Percentiles rank a stretch among this genome's conserved stretches.
Evolutionary conservation across 441 rosid species (phyloP).

Genomic region (Euphorbia neoarborescens): DNA sequence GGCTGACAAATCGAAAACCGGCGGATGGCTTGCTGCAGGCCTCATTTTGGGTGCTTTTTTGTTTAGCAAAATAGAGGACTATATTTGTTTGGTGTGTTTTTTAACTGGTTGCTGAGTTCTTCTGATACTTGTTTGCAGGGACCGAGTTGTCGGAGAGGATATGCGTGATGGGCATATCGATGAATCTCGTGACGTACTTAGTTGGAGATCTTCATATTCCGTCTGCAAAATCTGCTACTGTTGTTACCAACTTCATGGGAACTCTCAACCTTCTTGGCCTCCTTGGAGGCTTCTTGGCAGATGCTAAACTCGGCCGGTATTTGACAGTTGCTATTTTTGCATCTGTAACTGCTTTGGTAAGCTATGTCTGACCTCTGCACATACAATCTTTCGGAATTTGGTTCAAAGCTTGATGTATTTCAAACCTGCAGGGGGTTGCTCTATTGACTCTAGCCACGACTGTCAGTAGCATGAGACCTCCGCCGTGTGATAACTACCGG

Average conservation of each 20-base stretch:
- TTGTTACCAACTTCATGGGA: conserved; percentile 84
- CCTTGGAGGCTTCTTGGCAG: conserved; percentile 85
- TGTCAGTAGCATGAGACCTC: conserved; percentile 63
- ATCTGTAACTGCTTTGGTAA: conserved; percentile 56
- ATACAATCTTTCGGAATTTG: not conserved
- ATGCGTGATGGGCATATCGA: conserved; percentile 78
- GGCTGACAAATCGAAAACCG: conserved; percentile 69
- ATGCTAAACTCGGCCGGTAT: conserved; percentile 82
- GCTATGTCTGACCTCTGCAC: not conserved
- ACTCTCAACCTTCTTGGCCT: conserved; percentile 75
- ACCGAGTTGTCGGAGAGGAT: conserved; percentile 81
- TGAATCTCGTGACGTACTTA: conserved; percentile 84
- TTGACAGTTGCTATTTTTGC: conserved; percentile 58
- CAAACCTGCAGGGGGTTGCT: conserved; percentile 44
- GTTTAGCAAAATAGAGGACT: not conserved
- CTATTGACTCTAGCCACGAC: conserved; percentile 62
- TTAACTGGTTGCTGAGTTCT: not conserved
- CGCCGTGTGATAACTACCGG: conserved; percentile 49
- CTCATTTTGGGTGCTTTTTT: conserved; percentile 54
- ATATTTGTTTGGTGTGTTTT: not conserved
- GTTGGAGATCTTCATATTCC: conserved; percentile 67
- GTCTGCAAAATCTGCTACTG: conserved; percentile 68
- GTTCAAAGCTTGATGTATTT: not conserved
- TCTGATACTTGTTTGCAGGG: conserved; percentile 32
- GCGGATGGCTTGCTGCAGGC: conserved; percentile 87